A percentile compares a stretch with the other conserved stretches of the same genome.
Conservation (phyloP, 148 eudicot genomes). For the Fagopyrum tataricum region DNA sequence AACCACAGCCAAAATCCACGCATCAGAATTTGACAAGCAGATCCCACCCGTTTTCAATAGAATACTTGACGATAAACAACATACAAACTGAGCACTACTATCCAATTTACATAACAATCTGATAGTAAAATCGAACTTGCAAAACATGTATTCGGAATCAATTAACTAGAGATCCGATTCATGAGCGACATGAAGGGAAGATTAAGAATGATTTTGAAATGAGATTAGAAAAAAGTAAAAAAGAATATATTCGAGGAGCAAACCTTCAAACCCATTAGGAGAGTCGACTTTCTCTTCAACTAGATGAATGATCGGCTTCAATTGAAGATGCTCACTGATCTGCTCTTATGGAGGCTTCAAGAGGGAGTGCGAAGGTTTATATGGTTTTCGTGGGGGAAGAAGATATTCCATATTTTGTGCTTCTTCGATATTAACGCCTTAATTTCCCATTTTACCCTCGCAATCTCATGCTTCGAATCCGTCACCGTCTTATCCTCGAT, state of each 20-base stretch:
- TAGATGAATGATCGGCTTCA: background rate
- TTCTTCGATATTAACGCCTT: conserved; percentile 6
- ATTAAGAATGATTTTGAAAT: background rate
- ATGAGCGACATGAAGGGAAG: background rate
- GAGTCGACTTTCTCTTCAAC: background rate
- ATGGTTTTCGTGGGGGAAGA: background rate
- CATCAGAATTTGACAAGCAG: background rate
- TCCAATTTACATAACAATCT: background rate
- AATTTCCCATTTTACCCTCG: conserved; percentile 6
- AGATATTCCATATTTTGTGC: conserved; percentile 3
- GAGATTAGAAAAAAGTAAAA: background rate
- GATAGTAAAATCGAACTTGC: background rate
- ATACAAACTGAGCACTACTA: background rate
- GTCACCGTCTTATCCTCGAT: too few species aligned
- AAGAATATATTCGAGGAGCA: background rate
- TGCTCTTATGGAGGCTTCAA: background rate
- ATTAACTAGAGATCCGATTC: conserved; percentile 1
- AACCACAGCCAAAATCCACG: background rate
- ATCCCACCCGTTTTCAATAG: background rate
- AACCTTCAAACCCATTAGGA: conserved; percentile 7
- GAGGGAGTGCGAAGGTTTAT: background rate
- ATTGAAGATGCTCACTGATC: conserved; percentile 8
- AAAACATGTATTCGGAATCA: background rate
- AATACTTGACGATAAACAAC: background rate
- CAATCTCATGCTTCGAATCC: background rate